phyloP scores from a whole-genome alignment of 1,284 basidiomycete species.

The Moesziomyces sp. region DNA sequence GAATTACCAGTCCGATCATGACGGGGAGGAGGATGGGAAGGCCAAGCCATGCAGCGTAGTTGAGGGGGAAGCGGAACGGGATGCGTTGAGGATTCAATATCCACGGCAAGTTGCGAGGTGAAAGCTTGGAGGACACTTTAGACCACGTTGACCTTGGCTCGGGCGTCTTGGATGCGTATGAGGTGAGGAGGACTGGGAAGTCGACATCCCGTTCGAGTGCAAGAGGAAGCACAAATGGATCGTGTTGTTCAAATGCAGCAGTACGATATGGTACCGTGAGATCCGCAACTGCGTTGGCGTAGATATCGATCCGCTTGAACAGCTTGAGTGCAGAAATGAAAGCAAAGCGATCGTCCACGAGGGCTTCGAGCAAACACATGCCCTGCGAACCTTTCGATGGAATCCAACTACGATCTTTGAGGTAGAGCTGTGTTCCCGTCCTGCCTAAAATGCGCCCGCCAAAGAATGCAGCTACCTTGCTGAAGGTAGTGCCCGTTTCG shows the following conservation, averaged over 20 bases:
- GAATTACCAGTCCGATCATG: slow-evolving; percentile 45
- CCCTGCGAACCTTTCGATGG: slow-evolving; percentile 1
- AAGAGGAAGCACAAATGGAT: slow-evolving; percentile 34
- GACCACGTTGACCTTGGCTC: neutral
- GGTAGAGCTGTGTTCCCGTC: slow-evolving; percentile 30
- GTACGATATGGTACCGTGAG: slow-evolving; percentile 60
- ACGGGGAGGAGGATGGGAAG: slow-evolving; percentile 49
- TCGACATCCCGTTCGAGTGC: slow-evolving; percentile 22
- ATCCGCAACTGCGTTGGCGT: slow-evolving; percentile 77
- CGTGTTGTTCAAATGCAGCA: slow-evolving; percentile 41
- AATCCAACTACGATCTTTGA: slow-evolving; percentile 45
- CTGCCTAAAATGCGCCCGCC: slow-evolving; percentile 60
- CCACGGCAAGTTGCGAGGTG: slow-evolving; percentile 40
- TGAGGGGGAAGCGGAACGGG: slow-evolving; percentile 52
- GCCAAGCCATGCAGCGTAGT: slow-evolving; percentile 45
- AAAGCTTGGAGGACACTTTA: neutral
- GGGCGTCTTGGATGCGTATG: slow-evolving; percentile 3
- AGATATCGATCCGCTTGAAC: slow-evolving; percentile 81
- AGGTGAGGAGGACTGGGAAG: slow-evolving; percentile 18
- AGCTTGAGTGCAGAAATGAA: slow-evolving; percentile 80
- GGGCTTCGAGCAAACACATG: slow-evolving; percentile 44
- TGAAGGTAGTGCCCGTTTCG: slow-evolving; percentile 66
- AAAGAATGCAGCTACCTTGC: slow-evolving; percentile 75
- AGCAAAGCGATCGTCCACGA: slow-evolving; percentile 72
- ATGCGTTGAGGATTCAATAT: slow-evolving; percentile 51